A percentile compares a stretch with the other conserved stretches of the same genome.
Evolutionary conservation across 2,329 filamentous ascomycete species (phyloP).

Genomic region (Colletotrichum godetiae): DNA sequence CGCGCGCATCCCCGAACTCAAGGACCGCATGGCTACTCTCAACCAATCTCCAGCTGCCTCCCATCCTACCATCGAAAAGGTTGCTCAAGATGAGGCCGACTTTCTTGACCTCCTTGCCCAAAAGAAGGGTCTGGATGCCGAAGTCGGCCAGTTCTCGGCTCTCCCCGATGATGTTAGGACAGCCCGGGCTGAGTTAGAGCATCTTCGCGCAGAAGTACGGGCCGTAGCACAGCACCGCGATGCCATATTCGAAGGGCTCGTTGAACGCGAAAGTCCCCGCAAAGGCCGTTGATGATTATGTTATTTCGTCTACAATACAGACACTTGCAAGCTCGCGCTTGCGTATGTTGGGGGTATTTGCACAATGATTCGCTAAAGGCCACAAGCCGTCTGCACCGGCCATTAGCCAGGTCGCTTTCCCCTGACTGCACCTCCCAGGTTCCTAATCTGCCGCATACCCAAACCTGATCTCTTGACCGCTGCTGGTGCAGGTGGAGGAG

Average conservation of each 20-base stretch:
- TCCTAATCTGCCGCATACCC: slow-evolving; percentile 72
- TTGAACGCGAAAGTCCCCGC: slow-evolving; percentile 69
- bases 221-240: slow-evolving; percentile 74
- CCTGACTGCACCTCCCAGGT: slow-evolving; percentile 77
- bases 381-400: slow-evolving; percentile 40
- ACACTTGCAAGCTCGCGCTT: not conserved
- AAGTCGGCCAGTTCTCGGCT: slow-evolving; percentile 75
- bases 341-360: slow-evolving; percentile 21
- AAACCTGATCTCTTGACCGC: slow-evolving; percentile 71
- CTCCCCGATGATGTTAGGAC: slow-evolving; percentile 77
- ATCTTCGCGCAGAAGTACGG: slow-evolving; percentile 72
- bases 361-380: slow-evolving; percentile 15
- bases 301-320: slow-evolving; percentile 10
- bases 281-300: slow-evolving; percentile 48
- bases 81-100: slow-evolving; percentile 68
- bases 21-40: slow-evolving; percentile 61
- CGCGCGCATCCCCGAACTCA: slow-evolving; percentile 75
- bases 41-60: slow-evolving; percentile 47
- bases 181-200: slow-evolving; percentile 77
- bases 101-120: slow-evolving; percentile 67
- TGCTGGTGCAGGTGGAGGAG: slow-evolving; percentile 50
- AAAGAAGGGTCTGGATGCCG: slow-evolving; percentile 70
- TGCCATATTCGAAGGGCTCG: slow-evolving; percentile 78
- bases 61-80: slow-evolving; percentile 65
- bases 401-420: slow-evolving; percentile 59